phyloP scores from a whole-genome alignment of 2,329 filamentous ascomycete genomes.

The Clonostachys chloroleuca region DNA sequence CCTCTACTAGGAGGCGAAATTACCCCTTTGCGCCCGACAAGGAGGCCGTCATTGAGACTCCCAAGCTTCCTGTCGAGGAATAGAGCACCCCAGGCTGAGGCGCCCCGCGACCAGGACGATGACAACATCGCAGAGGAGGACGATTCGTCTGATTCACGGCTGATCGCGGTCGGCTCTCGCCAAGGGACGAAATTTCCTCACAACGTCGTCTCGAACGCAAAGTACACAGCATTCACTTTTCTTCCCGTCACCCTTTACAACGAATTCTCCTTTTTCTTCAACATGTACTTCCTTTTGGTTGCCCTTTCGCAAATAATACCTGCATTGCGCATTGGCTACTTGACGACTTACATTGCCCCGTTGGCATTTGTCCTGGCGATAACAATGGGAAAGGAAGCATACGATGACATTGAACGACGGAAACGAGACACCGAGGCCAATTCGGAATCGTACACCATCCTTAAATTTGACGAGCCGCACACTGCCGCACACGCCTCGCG shows the following conservation, averaged over 20 bases:
- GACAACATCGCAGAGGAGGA: constrained; percentile 48
- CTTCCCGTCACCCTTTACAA: constrained; percentile 93
- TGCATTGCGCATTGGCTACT: constrained; percentile 83
- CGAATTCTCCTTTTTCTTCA: constrained; percentile 99
- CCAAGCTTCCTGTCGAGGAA: constrained; percentile 59
- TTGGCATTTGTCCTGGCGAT: constrained; percentile 88
- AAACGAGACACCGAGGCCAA: constrained; percentile 91
- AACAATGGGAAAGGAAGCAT: constrained; percentile 91
- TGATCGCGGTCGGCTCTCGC: constrained; percentile 68
- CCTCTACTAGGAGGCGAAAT: constrained; percentile 10
- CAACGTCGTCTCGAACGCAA: constrained; percentile 93
- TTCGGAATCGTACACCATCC: constrained; percentile 77
- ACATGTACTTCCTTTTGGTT: constrained; percentile 96
- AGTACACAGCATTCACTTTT: constrained; percentile 94
- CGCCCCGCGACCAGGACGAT: constrained; percentile 19
- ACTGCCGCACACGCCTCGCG: constrained; percentile 31
- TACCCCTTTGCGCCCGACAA: constrained; percentile 13
- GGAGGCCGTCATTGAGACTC: constrained; percentile 51
- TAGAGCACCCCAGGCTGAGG: constrained; percentile 14
- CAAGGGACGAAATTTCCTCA: constrained; percentile 78
- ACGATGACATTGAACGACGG: constrained; percentile 84
- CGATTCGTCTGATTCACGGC: constrained; percentile 67
- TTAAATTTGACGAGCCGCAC: constrained; percentile 63
- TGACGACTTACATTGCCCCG: constrained; percentile 91
- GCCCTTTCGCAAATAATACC: constrained; percentile 92